Conservation (phyloP, 2,329 filamentous ascomycete species). For the Ascochyta rabiei region DNA sequence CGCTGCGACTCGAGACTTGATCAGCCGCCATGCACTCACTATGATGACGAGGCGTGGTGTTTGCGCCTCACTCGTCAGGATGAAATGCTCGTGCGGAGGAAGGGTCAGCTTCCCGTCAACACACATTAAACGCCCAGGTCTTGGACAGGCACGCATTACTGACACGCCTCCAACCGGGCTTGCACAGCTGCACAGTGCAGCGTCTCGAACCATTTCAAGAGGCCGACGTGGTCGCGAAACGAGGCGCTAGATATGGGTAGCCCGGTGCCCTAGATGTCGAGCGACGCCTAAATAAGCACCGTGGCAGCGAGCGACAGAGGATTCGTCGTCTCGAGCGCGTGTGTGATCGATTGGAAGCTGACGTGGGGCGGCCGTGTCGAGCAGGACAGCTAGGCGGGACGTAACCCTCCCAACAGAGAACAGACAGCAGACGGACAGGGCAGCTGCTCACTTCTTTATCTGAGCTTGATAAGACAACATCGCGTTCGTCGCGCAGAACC, state of each 20-base stretch:
- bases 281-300: conserved; percentile 1
- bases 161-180: neutral
- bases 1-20: conserved; percentile 55
- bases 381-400: conserved; percentile 1
- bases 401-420: conserved; percentile 3
- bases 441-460: conserved; percentile 10
- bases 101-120: conserved; percentile 5
- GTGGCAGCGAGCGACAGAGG: neutral
- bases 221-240: neutral
- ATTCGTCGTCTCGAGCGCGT: conserved; percentile 22
- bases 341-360: conserved; percentile 28
- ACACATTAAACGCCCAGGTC: neutral
- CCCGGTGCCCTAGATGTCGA: neutral
- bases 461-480: conserved; percentile 11
- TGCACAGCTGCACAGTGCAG: neutral
- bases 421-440: neutral
- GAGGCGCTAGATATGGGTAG: neutral
- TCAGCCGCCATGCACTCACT: conserved; percentile 14
- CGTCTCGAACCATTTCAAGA: neutral
- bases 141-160: neutral
- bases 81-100: neutral
- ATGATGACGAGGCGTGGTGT: conserved; percentile 4
- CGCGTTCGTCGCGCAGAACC: neutral
- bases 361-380: conserved; percentile 18
- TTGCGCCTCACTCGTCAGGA: neutral